These are phyloP conservation scores for Chrysoporthe deuterocubensis DNA, from an alignment of 2,329 filamentous ascomycete species.

Conservation along the genomic window DNA sequence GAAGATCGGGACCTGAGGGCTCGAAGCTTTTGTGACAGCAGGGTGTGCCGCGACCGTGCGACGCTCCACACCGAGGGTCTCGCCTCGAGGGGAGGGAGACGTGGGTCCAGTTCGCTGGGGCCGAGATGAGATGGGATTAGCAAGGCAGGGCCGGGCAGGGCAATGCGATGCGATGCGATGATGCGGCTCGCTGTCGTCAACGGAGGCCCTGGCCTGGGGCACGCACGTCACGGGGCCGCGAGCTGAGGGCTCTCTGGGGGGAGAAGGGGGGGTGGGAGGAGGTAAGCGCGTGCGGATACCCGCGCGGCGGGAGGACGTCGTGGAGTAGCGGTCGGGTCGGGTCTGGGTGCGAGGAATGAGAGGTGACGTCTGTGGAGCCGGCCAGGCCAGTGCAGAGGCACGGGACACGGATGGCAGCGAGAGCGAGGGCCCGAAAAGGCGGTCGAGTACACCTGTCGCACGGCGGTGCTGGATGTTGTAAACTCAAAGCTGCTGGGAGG, in stretches of 20 bases:
- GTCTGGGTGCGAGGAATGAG: background rate
- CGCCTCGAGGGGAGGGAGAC: background rate
- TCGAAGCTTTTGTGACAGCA: background rate
- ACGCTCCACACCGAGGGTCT: constrained; percentile 13
- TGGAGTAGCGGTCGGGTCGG: background rate
- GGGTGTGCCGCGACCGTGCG: background rate
- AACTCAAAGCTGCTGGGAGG: background rate
- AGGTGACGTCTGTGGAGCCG: constrained; percentile 1
- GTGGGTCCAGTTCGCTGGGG: constrained; percentile 17
- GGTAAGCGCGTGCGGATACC: background rate
- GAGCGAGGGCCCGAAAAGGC: background rate
- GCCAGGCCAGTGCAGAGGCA: background rate
- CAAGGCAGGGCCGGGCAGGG: too few species aligned
- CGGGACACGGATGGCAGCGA: background rate
- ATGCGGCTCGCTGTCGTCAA: background rate
- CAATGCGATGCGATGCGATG: background rate
- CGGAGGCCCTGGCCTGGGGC: background rate
- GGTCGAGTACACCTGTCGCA: background rate
- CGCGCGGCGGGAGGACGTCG: background rate
- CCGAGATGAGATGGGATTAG: constrained; percentile 5
- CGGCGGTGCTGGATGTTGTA: background rate
- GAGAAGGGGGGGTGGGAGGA: background rate
- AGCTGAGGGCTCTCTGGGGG: background rate
- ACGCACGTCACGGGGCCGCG: background rate
- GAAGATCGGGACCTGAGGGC: background rate